Evolutionary conservation across 2,329 filamentous ascomycete genomes (phyloP), one percentile per base, ranked within the genome.

Genomic region (Talaromyces piceae): DNA sequence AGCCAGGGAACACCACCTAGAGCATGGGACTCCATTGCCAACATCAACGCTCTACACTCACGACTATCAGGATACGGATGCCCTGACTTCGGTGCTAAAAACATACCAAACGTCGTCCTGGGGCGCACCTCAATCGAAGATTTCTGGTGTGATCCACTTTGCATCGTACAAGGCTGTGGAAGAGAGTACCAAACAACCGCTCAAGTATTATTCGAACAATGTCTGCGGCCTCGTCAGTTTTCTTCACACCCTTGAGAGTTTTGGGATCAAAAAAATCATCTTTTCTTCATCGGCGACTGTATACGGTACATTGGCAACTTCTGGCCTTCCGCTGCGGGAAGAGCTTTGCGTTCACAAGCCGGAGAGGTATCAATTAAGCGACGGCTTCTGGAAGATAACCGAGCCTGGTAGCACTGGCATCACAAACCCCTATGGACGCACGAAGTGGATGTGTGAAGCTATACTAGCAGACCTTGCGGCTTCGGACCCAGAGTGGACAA

Each of bases 261-360:
- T 79, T 59, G 72, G 76, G 28, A 82, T 86, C 66, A 83, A 81
- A 58, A 83, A 78, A 37, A 80, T 86, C 54, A 81, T 86, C 53
- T 86, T 86, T 62, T 84, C 80, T 1, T 84, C 81, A 0, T 85
- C 82, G 0, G 83, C 83, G 6, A 84, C 81, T 0, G 82, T 86
- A 1, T 86, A 86, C 58, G 83, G 83, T 4, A 73, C 73, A 31
- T 66, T 77, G 33, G 75, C 77, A 16, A 73, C 77, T 28, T 68
- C 67, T 3, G 78, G 77, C 12, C 60, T 73, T 37, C 76, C 78
- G 1, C 65, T 81, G 28, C 74, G 74, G 30, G 80, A 83, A 57
- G 78, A 81, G 56, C 70, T 79, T 51, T 77, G 77, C 55, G 73
- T 80, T 18, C 78, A 79, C 61, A 69, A 73, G 50, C 68, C 71